These are phyloP conservation scores for Selaginella moellendorffii DNA, from an alignment of 75 land plant genomes.

Conservation along the genomic window DNA sequence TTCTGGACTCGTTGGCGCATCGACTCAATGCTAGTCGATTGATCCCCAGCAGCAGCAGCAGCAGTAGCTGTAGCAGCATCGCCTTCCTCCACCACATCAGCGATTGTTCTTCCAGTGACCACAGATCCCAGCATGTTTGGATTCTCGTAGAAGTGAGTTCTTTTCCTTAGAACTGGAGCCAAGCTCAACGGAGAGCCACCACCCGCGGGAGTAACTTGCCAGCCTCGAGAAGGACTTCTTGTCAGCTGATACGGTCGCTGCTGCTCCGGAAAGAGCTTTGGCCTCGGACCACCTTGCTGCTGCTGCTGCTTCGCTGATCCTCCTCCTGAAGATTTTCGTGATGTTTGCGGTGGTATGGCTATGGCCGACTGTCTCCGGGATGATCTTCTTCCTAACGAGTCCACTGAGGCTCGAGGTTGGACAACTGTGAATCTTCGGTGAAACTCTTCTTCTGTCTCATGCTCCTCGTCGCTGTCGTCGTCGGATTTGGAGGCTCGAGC, in stretches of 20 bases:
- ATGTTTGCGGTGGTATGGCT: background rate
- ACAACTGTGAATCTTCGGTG: background rate
- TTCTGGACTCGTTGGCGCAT: background rate
- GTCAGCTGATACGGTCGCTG: background rate
- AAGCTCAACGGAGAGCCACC: too few species aligned
- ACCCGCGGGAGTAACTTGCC: background rate
- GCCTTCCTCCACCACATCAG: background rate
- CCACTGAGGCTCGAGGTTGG: background rate
- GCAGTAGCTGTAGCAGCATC: background rate
- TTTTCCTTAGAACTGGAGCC: background rate
- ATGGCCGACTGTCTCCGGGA: background rate
- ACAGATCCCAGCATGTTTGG: background rate
- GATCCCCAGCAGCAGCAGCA: background rate
- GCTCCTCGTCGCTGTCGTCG: background rate
- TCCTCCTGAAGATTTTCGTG: background rate
- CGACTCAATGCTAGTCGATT: background rate
- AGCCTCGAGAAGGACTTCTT: background rate
- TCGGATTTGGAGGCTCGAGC: background rate
- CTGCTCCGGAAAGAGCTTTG: background rate
- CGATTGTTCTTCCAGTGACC: background rate
- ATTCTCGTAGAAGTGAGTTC: background rate
- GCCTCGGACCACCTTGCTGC: background rate
- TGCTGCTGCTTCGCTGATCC: background rate
- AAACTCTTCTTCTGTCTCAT: background rate
- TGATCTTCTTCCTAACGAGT: background rate